These are phyloP conservation scores for Pythium brassicae DNA, from an alignment of 352 stramenopile species.

Conservation along the genomic window DNA sequence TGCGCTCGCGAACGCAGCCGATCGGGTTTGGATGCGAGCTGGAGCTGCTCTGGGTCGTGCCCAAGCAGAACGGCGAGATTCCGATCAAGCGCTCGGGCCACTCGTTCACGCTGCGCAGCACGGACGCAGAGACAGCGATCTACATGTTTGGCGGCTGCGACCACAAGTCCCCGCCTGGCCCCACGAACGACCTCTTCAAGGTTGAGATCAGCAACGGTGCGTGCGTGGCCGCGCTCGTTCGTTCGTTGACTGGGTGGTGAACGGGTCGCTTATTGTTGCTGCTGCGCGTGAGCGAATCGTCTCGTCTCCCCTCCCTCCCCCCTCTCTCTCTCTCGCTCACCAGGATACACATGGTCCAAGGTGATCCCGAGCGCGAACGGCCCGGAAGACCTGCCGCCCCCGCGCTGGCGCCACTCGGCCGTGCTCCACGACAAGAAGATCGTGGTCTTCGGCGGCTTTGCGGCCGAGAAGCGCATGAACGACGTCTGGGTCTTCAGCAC, in stretches of 20 bases:
- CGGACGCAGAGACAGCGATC: constrained; percentile 56
- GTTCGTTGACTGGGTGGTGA: no score
- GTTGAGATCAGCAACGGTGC: constrained; percentile 88
- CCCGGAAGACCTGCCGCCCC: constrained; percentile 57
- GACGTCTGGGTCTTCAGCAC: constrained; percentile 97
- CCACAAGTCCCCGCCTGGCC: constrained; percentile 87
- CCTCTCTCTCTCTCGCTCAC: background rate
- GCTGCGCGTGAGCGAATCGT: no score
- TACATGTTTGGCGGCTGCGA: constrained; percentile 91
- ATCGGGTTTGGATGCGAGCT: constrained; percentile 82
- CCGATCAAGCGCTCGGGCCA: constrained; percentile 94
- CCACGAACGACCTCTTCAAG: constrained; percentile 93
- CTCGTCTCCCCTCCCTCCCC: no score
- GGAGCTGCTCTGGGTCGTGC: constrained; percentile 86
- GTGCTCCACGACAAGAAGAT: constrained; percentile 83
- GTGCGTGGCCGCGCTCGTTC: no score
- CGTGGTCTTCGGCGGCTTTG: constrained; percentile 94
- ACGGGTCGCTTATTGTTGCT: no score
- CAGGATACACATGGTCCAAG: constrained; percentile 72
- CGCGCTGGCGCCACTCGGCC: constrained; percentile 83
- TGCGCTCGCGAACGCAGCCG: constrained; percentile 27
- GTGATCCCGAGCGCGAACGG: constrained; percentile 28
- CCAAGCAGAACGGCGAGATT: constrained; percentile 90
- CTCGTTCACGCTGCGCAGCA: constrained; percentile 89
- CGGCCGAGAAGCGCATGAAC: constrained; percentile 91